Base-by-base conservation (phyloP, 768 basidiomycete species). In the Lactarius sp. region DNA sequence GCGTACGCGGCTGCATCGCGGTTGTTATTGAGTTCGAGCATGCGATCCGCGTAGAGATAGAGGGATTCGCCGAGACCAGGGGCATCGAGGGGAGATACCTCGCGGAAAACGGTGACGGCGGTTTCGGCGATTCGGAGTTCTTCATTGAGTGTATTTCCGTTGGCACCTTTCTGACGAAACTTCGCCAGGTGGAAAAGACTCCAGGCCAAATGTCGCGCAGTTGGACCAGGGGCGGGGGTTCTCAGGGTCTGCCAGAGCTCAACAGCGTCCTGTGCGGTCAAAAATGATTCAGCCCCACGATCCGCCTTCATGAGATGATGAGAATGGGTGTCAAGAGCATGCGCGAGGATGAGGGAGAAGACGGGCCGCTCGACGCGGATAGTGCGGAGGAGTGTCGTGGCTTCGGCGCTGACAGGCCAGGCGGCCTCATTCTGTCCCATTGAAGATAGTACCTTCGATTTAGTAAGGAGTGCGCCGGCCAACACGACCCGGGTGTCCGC, bases 31-130 rank as follows among this genome's bases (percentile, higher is more conserved):
- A 60, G 59, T 31, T 64, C 63, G 1, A 64, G 50, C 63, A 64
- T 60, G 7, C 63, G 63, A 49, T 56, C 47, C 13, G 59, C 63
- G 6, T 51, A 55, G 1, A 50, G 47, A 39, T 44, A 56, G 18
- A 64, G 54, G 5, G 63, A 59, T 13, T 60, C 53, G 2, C n/a
- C 59, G n/a, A 64, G 63, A 33, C 59, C 63, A 16, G 49, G 58
- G 31, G 18, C 37, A 46, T 64, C 63, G 2, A 46, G 6, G 14
- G 63, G 63, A 13, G 5, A 27, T 3, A 60, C 59, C 2, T 49
- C 22, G 4, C 63, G 63, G 59, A 64, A 64, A 27, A 44, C n/a
- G 18, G 22, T 51, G 18, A 64, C 63, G 2, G 63, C 39, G 5
- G 34, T 10, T 6, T 64, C 22, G 0, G 59, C 59, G 33, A 60